Evolutionary conservation across 164 flowering plant species (phyloP), one percentile per base, ranked within the genome.

Genomic region (Nymphaea thermarum): DNA sequence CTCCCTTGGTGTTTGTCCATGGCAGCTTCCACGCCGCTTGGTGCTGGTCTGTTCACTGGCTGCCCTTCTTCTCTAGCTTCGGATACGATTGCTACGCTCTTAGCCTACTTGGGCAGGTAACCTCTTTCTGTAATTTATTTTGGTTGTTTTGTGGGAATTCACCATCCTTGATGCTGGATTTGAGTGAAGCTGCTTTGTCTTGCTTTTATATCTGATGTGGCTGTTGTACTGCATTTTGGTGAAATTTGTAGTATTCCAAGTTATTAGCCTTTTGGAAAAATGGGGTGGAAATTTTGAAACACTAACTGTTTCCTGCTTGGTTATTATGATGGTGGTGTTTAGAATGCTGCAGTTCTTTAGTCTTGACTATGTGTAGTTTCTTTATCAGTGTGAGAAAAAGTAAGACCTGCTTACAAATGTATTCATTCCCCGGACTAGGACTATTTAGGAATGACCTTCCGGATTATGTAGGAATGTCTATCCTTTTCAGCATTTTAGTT

Each of bases 11-110:
- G 5, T 92, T 92, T 68, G 79, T 92, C 41, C 98, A 92, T 78
- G 98, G 94, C 64, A 92, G 96, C 81, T 90, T 87, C 72, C 96
- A 92, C 67, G 98, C 96, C 11, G 96, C 95, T 71, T 92, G 98
- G 98, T 92, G 96, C 76, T 92, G 98, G 98, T 91, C 93, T 60
- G 93, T 79, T 51, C 85, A 88, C 60, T 92, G 96, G 98, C 67
- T 90, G 70, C 93, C 94, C 43, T 92, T 82, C 82, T 92, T 92
- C 71, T 82, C 98, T 2, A 68, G 59, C 43, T 64, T 62, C 70
- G 96, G 98, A 36, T 85, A 67, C 67, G 96, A 88, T 72, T 87
- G 91, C 74, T 88, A 86, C 67, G 94, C 98, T 41, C 67, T 92
- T 70, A 92, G 98, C 83, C 82, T 92, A 76, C 67, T 92, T 71